Percentiles rank a stretch among this genome's conserved stretches.
phyloP scores from a whole-genome alignment of 225 moss, liverwort and hornwort species.

The Polytrichum formosum region DNA sequence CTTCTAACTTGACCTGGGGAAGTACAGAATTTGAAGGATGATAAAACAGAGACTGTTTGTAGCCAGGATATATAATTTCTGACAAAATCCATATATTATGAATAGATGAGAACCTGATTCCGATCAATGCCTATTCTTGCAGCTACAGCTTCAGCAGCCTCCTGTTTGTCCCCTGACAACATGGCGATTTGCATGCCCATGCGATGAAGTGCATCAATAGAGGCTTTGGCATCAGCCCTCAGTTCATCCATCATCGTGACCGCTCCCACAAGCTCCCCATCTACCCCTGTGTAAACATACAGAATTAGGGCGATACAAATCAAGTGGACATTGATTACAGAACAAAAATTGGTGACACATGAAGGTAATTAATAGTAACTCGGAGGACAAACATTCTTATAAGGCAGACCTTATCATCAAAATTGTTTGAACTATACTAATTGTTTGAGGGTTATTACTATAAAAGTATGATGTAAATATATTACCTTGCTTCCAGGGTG shows the following conservation, averaged over 20 bases:
- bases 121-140: constrained; percentile 69
- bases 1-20: too few relatives aligned
- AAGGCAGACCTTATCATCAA: too few relatives aligned
- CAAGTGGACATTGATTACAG: too few relatives aligned
- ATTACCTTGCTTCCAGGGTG: too few relatives aligned
- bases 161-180: constrained; percentile 91
- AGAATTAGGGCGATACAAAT: neutral
- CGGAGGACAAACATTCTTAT: too few relatives aligned
- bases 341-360: too few relatives aligned
- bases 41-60: neutral
- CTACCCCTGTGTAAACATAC: constrained; percentile 45
- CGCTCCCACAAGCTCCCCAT: constrained; percentile 70
- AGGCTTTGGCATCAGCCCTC: constrained; percentile 70
- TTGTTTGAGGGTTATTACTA: too few relatives aligned
- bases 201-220: constrained; percentile 64
- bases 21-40: neutral
- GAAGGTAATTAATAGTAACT: too few relatives aligned
- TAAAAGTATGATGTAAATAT: too few relatives aligned
- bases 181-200: constrained; percentile 80
- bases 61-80: neutral
- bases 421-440: too few relatives aligned
- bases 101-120: constrained; percentile 28
- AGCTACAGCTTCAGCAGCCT: constrained; percentile 89
- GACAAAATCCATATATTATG: constrained; percentile 16
- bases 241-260: constrained; percentile 92